Evolutionary conservation across 2,329 filamentous ascomycete species (phyloP).

Genomic region (Alternaria ventricosa): DNA sequence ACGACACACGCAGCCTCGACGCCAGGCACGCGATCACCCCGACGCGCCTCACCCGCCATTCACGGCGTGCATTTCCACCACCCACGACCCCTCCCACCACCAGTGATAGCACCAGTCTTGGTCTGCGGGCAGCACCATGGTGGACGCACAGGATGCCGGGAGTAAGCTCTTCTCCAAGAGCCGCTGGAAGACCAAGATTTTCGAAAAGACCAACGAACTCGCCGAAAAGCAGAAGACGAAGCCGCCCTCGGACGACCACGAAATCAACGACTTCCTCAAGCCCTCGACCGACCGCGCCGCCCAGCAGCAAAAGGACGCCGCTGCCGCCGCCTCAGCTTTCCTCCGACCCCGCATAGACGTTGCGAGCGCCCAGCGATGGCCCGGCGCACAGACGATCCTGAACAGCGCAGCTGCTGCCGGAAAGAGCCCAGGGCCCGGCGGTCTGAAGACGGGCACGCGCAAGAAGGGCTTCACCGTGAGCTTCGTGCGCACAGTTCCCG

Average conservation of each 20-base stretch:
- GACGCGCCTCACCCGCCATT: neutral
- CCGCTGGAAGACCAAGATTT: slow-evolving; percentile 60
- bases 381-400: slow-evolving; percentile 55
- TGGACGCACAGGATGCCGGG: slow-evolving; percentile 37
- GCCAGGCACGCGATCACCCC: slow-evolving; percentile 9
- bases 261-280: slow-evolving; percentile 65
- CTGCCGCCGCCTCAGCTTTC: slow-evolving; percentile 34
- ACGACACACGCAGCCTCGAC: neutral
- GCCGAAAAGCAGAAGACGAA: slow-evolving; percentile 18
- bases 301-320: slow-evolving; percentile 33
- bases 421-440: slow-evolving; percentile 45
- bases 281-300: slow-evolving; percentile 57
- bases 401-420: slow-evolving; percentile 38
- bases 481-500: slow-evolving; percentile 75
- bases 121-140: slow-evolving; percentile 33
- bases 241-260: slow-evolving; percentile 40
- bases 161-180: slow-evolving; percentile 50
- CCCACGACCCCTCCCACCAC: neutral
- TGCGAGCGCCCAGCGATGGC: slow-evolving; percentile 58
- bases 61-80: neutral
- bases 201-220: slow-evolving; percentile 48
- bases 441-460: slow-evolving; percentile 48
- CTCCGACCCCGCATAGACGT: slow-evolving; percentile 57
- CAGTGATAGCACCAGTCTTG: neutral
- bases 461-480: slow-evolving; percentile 75